Base-by-base conservation (phyloP, 1,284 basidiomycete species). In the Ustilago xerochloae region DNA sequence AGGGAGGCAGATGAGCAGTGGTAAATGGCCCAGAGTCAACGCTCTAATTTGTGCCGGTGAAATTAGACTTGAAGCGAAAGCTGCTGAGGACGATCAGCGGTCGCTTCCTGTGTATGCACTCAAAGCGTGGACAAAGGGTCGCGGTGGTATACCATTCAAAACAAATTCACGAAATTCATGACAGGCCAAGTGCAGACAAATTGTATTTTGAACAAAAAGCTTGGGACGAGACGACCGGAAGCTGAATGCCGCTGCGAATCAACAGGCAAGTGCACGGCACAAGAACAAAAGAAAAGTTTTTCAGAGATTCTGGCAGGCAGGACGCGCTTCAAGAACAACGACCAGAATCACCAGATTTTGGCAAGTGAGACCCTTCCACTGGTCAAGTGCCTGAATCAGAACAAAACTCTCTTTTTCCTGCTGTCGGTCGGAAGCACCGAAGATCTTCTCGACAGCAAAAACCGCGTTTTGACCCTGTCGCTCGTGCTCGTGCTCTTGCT, bases 291-390 rank as follows among this genome's bases (percentile, higher is more conserved):
- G 33, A 43, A 43, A 8, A 32, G 24, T 13, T 33, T 51, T 51
- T 51, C 8, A 26, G 26, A 13, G 26, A 16, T 24, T 36, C 30
- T n/a, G 24, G 30, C 15, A 4, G 18, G 15, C 22, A 16, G 28
- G 46, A 32, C 32, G 32, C 30, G 30, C n/a, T 22, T 2, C 32
- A 48, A 33, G 38, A 9, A 13, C 24, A 68, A 51, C 56, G 66
- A 68, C 66, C 66, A 69, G 41, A 69, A 69, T 69, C 66, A 69
- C 45, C 55, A 69, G 66, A 69, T 69, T 69, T 69, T 63, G 26
- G 29, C 35, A 33, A 38, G 20, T 10, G 24, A 7, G 16, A 18
- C 33, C 24, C 12, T 15, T 18, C 35, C 57, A 60, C 63, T 60
- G 57, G 26, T 39, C 15, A 26, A 49, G 10, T 18, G 63, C 52